phyloP scores from a whole-genome alignment of 2,329 filamentous ascomycete genomes.

The Rhynchosporium secalis region DNA sequence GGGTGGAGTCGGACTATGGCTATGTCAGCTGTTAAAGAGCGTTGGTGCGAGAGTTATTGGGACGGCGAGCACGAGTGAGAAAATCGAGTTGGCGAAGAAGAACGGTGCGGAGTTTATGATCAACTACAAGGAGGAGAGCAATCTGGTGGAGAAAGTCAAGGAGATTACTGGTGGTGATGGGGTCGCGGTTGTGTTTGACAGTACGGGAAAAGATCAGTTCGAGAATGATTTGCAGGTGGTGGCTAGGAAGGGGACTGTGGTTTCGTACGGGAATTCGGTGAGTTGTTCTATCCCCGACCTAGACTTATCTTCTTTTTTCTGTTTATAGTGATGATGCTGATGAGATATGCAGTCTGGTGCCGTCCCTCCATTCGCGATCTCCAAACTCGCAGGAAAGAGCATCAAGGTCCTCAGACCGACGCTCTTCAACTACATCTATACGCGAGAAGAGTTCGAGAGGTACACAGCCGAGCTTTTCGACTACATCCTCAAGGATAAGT shows the following conservation, averaged over 20 bases:
- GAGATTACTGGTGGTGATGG: conserved; percentile 73
- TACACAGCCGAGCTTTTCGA: conserved; percentile 74
- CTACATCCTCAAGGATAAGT: conserved; percentile 65
- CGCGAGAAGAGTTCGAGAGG: conserved; percentile 67
- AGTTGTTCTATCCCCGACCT: conserved; percentile 41
- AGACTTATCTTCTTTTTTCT: background rate
- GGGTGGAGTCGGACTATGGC: conserved; percentile 74
- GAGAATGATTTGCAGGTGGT: conserved; percentile 73
- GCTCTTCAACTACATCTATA: conserved; percentile 69
- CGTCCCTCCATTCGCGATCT: conserved; percentile 64
- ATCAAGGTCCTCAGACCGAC: conserved; percentile 73
- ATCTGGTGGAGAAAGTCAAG: conserved; percentile 59
- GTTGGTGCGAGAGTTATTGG: conserved; percentile 78
- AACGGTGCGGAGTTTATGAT: conserved; percentile 73
- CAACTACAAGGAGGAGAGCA: conserved; percentile 63
- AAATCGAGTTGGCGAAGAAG: conserved; percentile 66
- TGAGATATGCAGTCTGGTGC: conserved; percentile 55
- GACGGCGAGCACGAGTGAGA: conserved; percentile 72
- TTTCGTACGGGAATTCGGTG: conserved; percentile 78
- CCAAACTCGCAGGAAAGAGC: conserved; percentile 70
- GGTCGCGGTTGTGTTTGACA: conserved; percentile 78
- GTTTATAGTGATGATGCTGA: background rate
- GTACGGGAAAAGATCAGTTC: conserved; percentile 83
- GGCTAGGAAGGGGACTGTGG: conserved; percentile 73
- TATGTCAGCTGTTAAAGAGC: conserved; percentile 71